Conservation (phyloP, 257 asterid species). For the Penstemon eatonii region DNA sequence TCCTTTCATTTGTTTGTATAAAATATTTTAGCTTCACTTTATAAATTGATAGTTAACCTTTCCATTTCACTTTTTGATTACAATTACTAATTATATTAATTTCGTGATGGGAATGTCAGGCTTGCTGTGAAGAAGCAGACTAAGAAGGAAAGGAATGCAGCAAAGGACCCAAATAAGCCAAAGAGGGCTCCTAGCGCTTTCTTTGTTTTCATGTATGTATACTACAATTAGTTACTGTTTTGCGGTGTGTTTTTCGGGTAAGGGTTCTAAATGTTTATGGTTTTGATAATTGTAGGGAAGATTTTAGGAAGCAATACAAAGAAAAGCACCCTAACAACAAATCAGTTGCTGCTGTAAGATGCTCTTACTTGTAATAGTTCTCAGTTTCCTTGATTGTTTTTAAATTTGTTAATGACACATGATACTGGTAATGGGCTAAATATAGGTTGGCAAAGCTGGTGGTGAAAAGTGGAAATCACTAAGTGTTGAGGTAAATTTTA, state of each 20-base stretch:
- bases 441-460: slow-evolving; percentile 73
- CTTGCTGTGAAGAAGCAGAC: slow-evolving; percentile 54
- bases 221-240: not conserved
- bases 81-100: not conserved
- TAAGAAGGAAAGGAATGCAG: slow-evolving; percentile 49
- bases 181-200: slow-evolving; percentile 74
- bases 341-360: slow-evolving; percentile 69
- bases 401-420: not conserved
- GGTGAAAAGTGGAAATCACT: slow-evolving; percentile 68
- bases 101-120: slow-evolving; percentile 35
- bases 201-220: slow-evolving; percentile 66
- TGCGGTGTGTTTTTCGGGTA: not conserved
- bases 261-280: not conserved
- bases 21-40: too few relatives aligned
- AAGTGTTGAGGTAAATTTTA: slow-evolving; percentile 44
- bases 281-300: slow-evolving; percentile 47
- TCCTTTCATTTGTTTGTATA: not conserved
- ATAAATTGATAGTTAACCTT: not conserved
- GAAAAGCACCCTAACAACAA: slow-evolving; percentile 61
- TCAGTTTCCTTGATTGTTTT: not conserved
- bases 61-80: not conserved
- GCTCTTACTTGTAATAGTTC: not conserved
- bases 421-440: not conserved
- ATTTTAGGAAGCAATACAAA: slow-evolving; percentile 59
- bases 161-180: slow-evolving; percentile 76